phyloP scores from a whole-genome alignment of 106 monocot species.

The Alisma plantagoaquatica region DNA sequence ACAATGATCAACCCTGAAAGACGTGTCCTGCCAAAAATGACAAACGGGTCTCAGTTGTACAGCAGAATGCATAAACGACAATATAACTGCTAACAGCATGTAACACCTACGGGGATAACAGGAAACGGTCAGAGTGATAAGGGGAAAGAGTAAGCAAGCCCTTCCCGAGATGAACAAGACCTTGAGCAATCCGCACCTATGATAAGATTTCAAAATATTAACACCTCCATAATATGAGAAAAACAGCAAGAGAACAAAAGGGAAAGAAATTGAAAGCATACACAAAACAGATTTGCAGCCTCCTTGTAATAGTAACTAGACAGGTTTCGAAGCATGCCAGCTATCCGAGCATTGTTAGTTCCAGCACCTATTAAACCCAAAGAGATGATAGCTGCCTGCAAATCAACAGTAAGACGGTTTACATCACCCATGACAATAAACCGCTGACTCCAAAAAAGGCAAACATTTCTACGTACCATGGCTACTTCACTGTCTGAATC shows the following conservation, averaged over 20 bases:
- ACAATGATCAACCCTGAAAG: constrained; percentile 83
- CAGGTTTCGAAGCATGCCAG: constrained; percentile 94
- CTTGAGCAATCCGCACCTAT: constrained; percentile 97
- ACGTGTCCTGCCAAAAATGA: constrained; percentile 50
- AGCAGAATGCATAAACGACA: too few species aligned
- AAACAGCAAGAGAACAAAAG: background rate
- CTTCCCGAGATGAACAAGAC: constrained; percentile 95
- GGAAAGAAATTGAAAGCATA: constrained; percentile 21
- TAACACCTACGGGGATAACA: constrained; percentile 72
- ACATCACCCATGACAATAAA: too few species aligned
- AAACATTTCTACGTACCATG: constrained; percentile 69
- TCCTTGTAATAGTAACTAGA: constrained; percentile 99
- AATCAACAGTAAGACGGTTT: constrained; percentile 6
- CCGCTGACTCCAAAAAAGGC: too few species aligned
- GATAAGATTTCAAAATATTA: too few species aligned
- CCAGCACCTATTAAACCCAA: constrained; percentile 94
- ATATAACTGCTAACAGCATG: background rate
- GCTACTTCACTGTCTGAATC: constrained; percentile 96
- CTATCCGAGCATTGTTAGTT: constrained; percentile 94
- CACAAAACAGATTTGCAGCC: constrained; percentile 94
- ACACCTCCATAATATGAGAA: too few species aligned
- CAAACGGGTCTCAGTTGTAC: too few species aligned
- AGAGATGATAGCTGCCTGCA: constrained; percentile 87
- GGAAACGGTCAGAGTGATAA: constrained; percentile 88
- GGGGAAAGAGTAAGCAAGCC: constrained; percentile 90